Base-by-base conservation (phyloP, 2,329 filamentous ascomycete genomes). In the Epichloe coenophiala region DNA sequence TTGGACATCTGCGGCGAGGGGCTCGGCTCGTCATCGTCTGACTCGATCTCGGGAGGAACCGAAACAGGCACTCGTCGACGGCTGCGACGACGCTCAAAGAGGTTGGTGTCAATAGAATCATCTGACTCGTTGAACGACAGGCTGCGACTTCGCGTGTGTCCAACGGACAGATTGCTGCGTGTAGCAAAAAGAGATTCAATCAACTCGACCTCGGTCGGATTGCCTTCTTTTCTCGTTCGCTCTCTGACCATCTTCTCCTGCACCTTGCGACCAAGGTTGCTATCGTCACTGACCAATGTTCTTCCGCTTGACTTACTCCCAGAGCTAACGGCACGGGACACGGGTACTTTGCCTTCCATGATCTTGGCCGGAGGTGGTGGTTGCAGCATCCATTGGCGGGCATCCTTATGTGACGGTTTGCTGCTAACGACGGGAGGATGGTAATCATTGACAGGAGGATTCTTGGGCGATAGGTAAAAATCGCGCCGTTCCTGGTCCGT, bases 351-450 rank as follows among this genome's bases (percentile, higher is more conserved):
- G 57, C 89, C 90, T 56, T 85, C 86, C 90, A 96, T 96, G 53
- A 95, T 75, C 64, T 84, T 89, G 51, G 90, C 88, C 36, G 84
- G 80, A n/a, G 90, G 90, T 1, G 89, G 88, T 2, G 90, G 90
- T 61, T 95, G 88, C 48, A 95, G 72, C 89, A 96, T 95, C 90
- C 90, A 96, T 61, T 76, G 77, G 50, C 86, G 84, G 53, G 86
- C 88, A 50, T 81, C 80, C 61, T 72, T 80, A 62, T 78, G 81
- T 38, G 74, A 76, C 13, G 83, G 85, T 51, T 79, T 84, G 67
- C 81, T 87, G 65, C 80, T 88, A 54, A 93, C 86, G 48, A 94
- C 83, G 3, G 88, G 88, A 5, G 88, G 87, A 63, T 94, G 87
- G 53, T 90, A 78, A 54, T 94, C 87, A 67, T 94, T 93, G 59